Base-by-base conservation (phyloP, 257 asterid genomes). In the Leptodermis oblonga region DNA sequence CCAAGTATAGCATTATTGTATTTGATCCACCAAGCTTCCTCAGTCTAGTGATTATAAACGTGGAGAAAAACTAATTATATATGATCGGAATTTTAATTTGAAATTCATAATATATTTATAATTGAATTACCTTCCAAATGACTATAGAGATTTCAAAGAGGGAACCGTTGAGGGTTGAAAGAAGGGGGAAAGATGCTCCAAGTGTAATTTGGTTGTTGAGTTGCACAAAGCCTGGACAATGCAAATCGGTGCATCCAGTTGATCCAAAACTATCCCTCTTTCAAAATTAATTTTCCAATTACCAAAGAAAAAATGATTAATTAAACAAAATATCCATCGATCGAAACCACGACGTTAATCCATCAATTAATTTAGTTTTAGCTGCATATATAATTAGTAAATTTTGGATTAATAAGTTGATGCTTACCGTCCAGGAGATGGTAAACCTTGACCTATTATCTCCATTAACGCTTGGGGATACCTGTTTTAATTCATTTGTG, bases 381-480 rank as follows among this genome's bases (percentile, higher is more conserved):
- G 51, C 6, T 10, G 51, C 11, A n/a, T n/a, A 12, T 10, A 45
- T 45, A 45, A 3, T 45, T 45, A 6, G 17, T 45, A 7, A 7
- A 17, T 43, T 7, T 43, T 43, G 49, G 17, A 10, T 14, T 49
- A 34, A n/a, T n/a, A n/a, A n/a, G n/a, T n/a, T n/a, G n/a, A 18
- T 36, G 48, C 49, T 36, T 62, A 62, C 67, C 7, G 67, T 62
- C 67, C 67, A 62, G 46, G 42, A 11, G 7, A 36, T 22, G 49
- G 36, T 34, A n/a, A 62, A n/a, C 48, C 67, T 62, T 22, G 49
- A 8, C 20, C 30, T 36, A n/a, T 1, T 11, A 20, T 62, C 67
- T 36, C 67, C 67, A n/a, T 39, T 22, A 18, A 22, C 25, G 8
- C n/a, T 22, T 36, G 67, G 67, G 67, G 11, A 4, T 22, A 62